Conservation (phyloP, 2,329 filamentous ascomycete genomes). For the Colletotrichum magnum region DNA sequence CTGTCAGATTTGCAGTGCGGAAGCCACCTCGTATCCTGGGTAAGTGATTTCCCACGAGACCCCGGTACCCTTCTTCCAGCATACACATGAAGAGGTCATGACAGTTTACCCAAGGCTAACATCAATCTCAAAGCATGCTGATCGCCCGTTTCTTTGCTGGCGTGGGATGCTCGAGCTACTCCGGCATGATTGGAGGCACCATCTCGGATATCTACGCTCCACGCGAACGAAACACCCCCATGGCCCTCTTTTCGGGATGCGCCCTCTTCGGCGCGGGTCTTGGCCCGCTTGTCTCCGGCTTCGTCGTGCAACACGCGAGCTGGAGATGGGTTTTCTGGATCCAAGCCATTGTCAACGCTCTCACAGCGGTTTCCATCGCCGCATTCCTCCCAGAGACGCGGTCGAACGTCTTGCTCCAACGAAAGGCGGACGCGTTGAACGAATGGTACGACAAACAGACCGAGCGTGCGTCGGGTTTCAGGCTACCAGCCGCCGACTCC, state of each 20-base stretch:
- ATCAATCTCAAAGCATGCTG: slow-evolving; percentile 70
- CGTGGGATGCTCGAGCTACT: slow-evolving; percentile 81
- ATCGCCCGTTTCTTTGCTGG: slow-evolving; percentile 83
- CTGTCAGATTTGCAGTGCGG: slow-evolving; percentile 80
- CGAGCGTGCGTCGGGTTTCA: slow-evolving; percentile 42
- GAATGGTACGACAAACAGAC: slow-evolving; percentile 83
- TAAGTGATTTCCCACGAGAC: no score
- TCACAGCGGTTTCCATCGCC: slow-evolving; percentile 68
- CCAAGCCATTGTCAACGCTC: slow-evolving; percentile 76
- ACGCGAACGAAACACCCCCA: slow-evolving; percentile 85
- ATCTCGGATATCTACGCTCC: slow-evolving; percentile 88
- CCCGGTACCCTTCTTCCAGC: no score
- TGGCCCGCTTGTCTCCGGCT: slow-evolving; percentile 3
- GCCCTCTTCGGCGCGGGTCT: slow-evolving; percentile 81
- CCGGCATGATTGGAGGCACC: slow-evolving; percentile 90
- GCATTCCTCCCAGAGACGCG: slow-evolving; percentile 84
- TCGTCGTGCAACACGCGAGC: slow-evolving; percentile 8
- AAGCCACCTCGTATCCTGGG: slow-evolving; percentile 75
- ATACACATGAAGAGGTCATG: background rate
- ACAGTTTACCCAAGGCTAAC: background rate
- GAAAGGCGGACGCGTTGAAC: slow-evolving; percentile 81
- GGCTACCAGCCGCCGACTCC: background rate
- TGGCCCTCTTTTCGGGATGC: slow-evolving; percentile 85
- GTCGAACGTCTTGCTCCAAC: slow-evolving; percentile 82
- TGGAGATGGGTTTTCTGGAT: slow-evolving; percentile 49